A percentile compares a stretch with the other conserved stretches of the same genome.
Evolutionary conservation across 1,284 basidiomycete species (phyloP).

Genomic region (Leccinum subrobustum): DNA sequence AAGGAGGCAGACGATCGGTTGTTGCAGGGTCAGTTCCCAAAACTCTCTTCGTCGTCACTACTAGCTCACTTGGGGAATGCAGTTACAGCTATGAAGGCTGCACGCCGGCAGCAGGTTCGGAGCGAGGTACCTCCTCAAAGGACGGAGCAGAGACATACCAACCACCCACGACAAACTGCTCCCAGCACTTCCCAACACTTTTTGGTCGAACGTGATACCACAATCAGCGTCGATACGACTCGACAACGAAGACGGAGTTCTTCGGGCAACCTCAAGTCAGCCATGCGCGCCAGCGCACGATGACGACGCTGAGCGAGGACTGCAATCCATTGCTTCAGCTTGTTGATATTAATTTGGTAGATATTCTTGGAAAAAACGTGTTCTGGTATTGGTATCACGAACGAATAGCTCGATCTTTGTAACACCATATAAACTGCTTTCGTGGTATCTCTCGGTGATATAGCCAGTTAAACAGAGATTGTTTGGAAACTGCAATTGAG

Average conservation of each 20-base stretch:
- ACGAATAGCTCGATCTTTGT: constrained; percentile 25
- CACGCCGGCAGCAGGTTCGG: constrained; percentile 19
- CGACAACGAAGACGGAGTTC: constrained; percentile 34
- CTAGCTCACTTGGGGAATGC: background rate
- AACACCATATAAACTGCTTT: constrained; percentile 22
- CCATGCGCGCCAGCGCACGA: constrained; percentile 30
- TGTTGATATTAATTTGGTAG: constrained; percentile 7
- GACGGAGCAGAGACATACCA: constrained; percentile 31
- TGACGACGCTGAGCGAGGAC: constrained; percentile 7
- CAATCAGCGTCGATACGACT: constrained; percentile 23
- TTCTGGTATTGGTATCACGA: constrained; percentile 3
- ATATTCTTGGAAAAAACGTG: constrained; percentile 12
- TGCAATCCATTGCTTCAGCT: background rate
- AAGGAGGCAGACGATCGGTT: constrained; percentile 73
- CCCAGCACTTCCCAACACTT: constrained; percentile 27
- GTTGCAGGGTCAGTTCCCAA: constrained; percentile 53
- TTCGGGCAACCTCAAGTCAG: constrained; percentile 32
- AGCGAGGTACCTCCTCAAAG: constrained; percentile 19
- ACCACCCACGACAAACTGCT: constrained; percentile 26
- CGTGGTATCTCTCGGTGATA: constrained; percentile 10
- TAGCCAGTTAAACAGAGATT: constrained; percentile 18
- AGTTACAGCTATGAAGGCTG: constrained; percentile 31
- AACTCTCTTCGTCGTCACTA: constrained; percentile 11
- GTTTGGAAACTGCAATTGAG: constrained; percentile 15
- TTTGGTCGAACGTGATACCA: constrained; percentile 30